Percentiles rank a stretch among this genome's conserved stretches.
These are phyloP conservation scores for Rhizoctonia solani DNA, from an alignment of 1,284 basidiomycete genomes.

Conservation along the genomic window DNA sequence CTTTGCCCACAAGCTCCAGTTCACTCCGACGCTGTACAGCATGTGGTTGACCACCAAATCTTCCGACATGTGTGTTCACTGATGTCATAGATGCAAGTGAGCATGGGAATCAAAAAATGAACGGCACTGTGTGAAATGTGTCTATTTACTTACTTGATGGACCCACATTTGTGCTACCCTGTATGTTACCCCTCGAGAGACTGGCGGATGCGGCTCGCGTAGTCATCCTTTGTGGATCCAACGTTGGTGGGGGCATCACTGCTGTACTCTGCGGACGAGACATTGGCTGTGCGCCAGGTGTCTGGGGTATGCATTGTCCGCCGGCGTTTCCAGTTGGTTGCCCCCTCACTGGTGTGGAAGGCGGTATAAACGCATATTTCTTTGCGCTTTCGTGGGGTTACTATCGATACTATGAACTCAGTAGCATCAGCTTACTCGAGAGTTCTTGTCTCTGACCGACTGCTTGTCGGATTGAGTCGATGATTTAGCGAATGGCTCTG, in stretches of 20 bases:
- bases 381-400: slow-evolving; percentile 2
- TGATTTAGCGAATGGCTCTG: background rate
- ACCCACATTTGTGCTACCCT: background rate
- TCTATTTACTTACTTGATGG: background rate
- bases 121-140: background rate
- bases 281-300: background rate
- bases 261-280: background rate
- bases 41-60: background rate
- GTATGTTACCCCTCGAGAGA: background rate
- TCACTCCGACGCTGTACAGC: background rate
- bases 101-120: background rate
- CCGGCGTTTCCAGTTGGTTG: background rate
- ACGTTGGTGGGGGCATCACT: slow-evolving; percentile 14
- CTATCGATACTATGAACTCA: background rate
- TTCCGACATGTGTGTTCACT: background rate
- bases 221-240: background rate
- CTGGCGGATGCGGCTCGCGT: background rate
- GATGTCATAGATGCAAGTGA: background rate
- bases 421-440: background rate
- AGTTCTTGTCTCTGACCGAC: background rate
- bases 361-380: slow-evolving; percentile 10
- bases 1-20: background rate
- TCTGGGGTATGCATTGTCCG: background rate
- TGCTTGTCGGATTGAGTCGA: background rate
- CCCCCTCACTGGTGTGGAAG: slow-evolving; percentile 5